These are phyloP conservation scores for Yamadazyma laniorum DNA, from an alignment of 805 yeast species.

Conservation along the genomic window DNA sequence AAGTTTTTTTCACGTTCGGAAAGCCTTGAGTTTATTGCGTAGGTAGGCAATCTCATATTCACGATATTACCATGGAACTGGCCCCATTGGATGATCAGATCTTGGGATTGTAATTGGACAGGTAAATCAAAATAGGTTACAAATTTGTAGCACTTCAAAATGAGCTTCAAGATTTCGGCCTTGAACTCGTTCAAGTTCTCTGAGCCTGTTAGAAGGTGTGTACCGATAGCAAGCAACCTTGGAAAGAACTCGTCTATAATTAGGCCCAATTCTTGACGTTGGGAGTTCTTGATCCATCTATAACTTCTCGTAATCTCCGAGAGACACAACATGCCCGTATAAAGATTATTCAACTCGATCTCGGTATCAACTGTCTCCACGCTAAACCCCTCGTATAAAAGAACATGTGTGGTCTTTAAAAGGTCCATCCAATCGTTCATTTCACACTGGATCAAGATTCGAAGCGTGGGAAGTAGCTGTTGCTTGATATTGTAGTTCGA, in stretches of 20 bases:
- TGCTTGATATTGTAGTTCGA: slow-evolving; percentile 34
- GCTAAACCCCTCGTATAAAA: neutral
- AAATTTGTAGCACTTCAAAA: slow-evolving; percentile 76
- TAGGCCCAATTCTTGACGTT: slow-evolving; percentile 31
- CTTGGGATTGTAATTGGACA: slow-evolving; percentile 51
- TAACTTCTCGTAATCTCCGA: slow-evolving; percentile 67
- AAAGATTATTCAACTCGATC: slow-evolving; percentile 25
- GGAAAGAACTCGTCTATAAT: slow-evolving; percentile 63
- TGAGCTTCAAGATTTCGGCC: slow-evolving; percentile 73
- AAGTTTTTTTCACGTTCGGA: slow-evolving; percentile 44
- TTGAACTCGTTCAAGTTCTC: slow-evolving; percentile 26
- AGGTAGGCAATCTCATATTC: slow-evolving; percentile 54
- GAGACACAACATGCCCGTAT: slow-evolving; percentile 70
- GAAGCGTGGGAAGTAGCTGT: slow-evolving; percentile 37
- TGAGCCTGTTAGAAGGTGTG: slow-evolving; percentile 37
- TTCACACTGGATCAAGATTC: slow-evolving; percentile 33
- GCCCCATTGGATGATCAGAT: slow-evolving; percentile 62
- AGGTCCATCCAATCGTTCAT: slow-evolving; percentile 38
- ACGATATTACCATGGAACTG: slow-evolving; percentile 70
- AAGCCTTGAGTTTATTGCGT: slow-evolving; percentile 43
- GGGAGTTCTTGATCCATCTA: slow-evolving; percentile 66
- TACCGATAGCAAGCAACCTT: slow-evolving; percentile 62
- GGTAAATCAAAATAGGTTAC: slow-evolving; percentile 75
- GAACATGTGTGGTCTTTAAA: slow-evolving; percentile 15
- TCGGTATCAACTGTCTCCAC: neutral